Conservation (phyloP, 805 yeast species). For the Maudiozyma turicensis region DNA sequence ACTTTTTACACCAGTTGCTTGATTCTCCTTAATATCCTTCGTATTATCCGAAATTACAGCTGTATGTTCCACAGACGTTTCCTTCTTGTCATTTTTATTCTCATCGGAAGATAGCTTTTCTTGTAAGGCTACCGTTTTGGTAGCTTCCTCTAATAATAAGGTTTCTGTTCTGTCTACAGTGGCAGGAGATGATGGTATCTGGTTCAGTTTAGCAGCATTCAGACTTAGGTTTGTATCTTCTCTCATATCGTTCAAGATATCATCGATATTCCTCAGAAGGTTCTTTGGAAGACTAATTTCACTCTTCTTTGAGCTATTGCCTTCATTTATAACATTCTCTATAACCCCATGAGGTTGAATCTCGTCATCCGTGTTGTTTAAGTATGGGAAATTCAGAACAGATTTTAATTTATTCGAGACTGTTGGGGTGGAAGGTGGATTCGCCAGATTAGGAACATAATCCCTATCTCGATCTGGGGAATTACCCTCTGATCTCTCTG, state of each 20-base stretch:
- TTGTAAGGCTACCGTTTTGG: background rate
- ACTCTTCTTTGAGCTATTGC: background rate
- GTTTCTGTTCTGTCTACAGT: background rate
- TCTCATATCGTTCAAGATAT: constrained; percentile 23
- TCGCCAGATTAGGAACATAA: constrained; percentile 7
- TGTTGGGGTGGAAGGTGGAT: constrained; percentile 26
- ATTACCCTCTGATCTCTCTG: constrained; percentile 9
- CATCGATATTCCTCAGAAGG: constrained; percentile 23
- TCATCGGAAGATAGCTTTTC: background rate
- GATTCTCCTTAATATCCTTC: too few species aligned
- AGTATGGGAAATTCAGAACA: constrained; percentile 20
- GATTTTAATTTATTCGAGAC: constrained; percentile 19
- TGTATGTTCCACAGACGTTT: too few species aligned
- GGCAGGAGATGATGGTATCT: constrained; percentile 15
- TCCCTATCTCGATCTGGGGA: constrained; percentile 8
- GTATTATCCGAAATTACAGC: too few species aligned
- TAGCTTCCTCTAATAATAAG: background rate
- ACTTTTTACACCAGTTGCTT: too few species aligned
- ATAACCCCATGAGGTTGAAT: background rate
- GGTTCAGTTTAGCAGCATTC: constrained; percentile 3
- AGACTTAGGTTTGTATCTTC: constrained; percentile 12
- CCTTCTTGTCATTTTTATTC: background rate
- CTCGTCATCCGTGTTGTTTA: constrained; percentile 7
- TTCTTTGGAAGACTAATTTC: constrained; percentile 2
- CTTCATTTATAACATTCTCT: background rate